Evolutionary conservation across 441 rosid genomes (phyloP), one percentile per base, ranked within the genome.

Genomic region (Breynia disticha): DNA sequence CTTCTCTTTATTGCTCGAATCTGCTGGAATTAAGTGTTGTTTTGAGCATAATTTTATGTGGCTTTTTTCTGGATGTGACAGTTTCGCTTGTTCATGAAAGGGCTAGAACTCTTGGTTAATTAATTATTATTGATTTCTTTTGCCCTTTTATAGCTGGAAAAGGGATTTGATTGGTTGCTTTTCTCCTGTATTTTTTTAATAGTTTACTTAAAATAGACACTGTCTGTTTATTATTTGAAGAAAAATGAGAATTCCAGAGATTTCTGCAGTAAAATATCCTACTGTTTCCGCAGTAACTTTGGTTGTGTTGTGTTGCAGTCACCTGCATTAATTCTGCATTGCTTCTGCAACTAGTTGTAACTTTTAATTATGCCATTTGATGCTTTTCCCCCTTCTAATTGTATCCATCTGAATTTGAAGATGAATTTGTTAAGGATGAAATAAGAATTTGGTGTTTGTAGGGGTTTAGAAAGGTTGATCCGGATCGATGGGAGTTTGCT

Each of bases 401-500:
- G n/a, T 28, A 28, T 2, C 35, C 35, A 28, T 28, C 8, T 28
- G 35, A 28, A 4, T 50, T 37, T 20, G 35, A 9, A 39, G 19
- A 49, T 56, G 52, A 46, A 59, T 39, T 57, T 67, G 46, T 21
- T 44, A 48, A 51, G 54, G 7, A 3, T 28, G 35, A 59, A 44
- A 50, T 37, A 16, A 47, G 48, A 50, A 20, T 60, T 66, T 66
- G 66, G 53, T 61, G 54, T 67, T 63, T 66, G 71, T 75, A 87
- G 96, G 96, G 96, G 55, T 90, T 90, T 76, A 80, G 85, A 65
- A 90, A 90, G 69, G 83, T 85, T 57, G 95, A 90, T 75, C 82
- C 91, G 28, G 97, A 90, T 54, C 76, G 77, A 61, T 90, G 97
- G 96, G 97, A 90, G 69, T 90, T 86, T 77, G 94, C 95, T 37